Evolutionary conservation across 1,139 yeast genomes (phyloP), one percentile per base, ranked within the genome.

Genomic region (Sugiyamaella grinbergsii): DNA sequence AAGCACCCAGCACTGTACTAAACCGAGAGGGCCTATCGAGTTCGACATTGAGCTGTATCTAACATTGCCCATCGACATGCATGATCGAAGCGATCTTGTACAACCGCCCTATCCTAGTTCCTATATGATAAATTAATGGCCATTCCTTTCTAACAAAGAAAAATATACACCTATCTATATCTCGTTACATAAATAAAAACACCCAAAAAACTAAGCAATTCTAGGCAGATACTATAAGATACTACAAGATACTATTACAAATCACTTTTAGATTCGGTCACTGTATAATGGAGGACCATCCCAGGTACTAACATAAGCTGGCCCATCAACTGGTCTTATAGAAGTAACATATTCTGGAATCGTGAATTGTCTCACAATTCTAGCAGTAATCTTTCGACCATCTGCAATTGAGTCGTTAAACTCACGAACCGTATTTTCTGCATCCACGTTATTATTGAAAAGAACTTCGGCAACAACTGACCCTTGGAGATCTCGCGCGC

Each of bases 351-450:
- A 47, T 10, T 43, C 43, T 15, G 57, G 54, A 23, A 65, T 62
- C 8, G 55, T 47, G 49, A 58, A 62, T 24, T 57, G 50, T 36
- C 62, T 55, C 24, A 58, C 52, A 33, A 65, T 54, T 15, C 47
- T 42, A 10, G 64, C 66, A 7, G 42, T 42, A 15, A 65, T 51
- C 29, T 49, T 40, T n/a, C 62, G 54, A 6, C 66, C 65, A 45
- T 65, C 69, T 3, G 68, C 68, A 5, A 49, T 43, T 1, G 64
- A 58, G 8, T 63, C 63, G 47, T 65, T 49, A 49, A 64, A 60
- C 46, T 58, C 57, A 7, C 37, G 50, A 2, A 55, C 62, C 0
- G 66, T 66, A 1, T 32, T 18, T 16, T 48, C 47, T 1, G 67
- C 65, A 20, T 54, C 49, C 1, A 49, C 54, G 1, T 54, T 51